Evolutionary conservation across 306 rosid species (phyloP), one percentile per base, ranked within the genome.

Genomic region (Psophocarpus tetragonolobus): DNA sequence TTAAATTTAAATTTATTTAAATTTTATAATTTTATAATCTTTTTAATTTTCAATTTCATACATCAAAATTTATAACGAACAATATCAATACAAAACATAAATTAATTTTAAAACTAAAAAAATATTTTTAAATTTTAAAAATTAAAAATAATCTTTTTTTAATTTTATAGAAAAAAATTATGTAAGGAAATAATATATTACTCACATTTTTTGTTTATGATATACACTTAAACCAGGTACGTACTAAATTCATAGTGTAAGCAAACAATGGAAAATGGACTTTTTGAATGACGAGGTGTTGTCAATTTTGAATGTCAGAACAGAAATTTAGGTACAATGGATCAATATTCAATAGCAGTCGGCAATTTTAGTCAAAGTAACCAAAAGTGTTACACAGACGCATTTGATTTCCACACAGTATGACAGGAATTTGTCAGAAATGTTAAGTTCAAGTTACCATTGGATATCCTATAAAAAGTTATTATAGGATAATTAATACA

Each of bases 231-330:
- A 48, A 17, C 23, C 12, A 18, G 21, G 61, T 9, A 3, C 21
- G n/a, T n/a, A n/a, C 29, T 8, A 3, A 21, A 54, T 3, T 9
- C 3, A 50, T 45, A 2, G 18, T 15, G 11, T 32, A 21, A 36
- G 18, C 36, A 67, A 66, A 81, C 62, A 67, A 56, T 74, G 53
- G 76, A 48, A 75, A 45, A 24, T 36, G 41, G 8, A 35, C 67
- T 71, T 33, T 61, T 23, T 23, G 42, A 71, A 79, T 71, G 23
- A 61, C 13, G 6, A 61, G 71, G 26, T 50, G 74, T 14, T 76
- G 74, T 63, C 74, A 82, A 72, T 63, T 65, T 82, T 82, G 73
- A 75, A 61, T 8, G 62, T 76, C 18, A 35, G 66, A 74, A 68
- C 74, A 62, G 62, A 76, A 60, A 48, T 69, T 69, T 26, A 75